Evolutionary conservation across 805 yeast genomes (phyloP).

Genomic region (Wickerhamiella sorbophila): DNA sequence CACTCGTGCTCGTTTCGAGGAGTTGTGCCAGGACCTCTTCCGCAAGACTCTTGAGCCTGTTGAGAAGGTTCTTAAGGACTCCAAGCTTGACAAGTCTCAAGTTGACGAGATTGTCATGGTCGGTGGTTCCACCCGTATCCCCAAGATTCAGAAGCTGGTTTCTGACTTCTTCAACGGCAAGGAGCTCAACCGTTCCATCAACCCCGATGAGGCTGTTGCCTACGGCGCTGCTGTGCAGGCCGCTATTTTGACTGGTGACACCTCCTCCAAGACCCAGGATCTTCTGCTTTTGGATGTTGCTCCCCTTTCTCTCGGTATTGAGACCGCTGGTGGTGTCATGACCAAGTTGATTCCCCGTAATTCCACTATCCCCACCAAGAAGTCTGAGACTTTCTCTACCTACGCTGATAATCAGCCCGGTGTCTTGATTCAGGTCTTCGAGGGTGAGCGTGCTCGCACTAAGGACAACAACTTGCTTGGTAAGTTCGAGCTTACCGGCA

Average conservation of each 20-base stretch:
- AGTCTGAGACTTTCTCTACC: constrained; percentile 92
- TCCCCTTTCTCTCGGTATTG: constrained; percentile 94
- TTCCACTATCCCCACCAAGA: constrained; percentile 95
- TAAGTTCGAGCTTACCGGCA: constrained; percentile 91
- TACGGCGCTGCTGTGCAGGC: constrained; percentile 99
- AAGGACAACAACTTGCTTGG: constrained; percentile 94
- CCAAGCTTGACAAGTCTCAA: constrained; percentile 78
- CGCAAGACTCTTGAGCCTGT: constrained; percentile 91
- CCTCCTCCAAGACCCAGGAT: constrained; percentile 92
- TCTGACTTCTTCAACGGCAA: constrained; percentile 95
- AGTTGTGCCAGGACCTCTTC: constrained; percentile 84
- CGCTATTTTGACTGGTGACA: constrained; percentile 90
- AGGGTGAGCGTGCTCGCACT: constrained; percentile 96
- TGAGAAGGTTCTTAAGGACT: constrained; percentile 83
- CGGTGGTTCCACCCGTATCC: constrained; percentile 98
- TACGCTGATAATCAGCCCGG: constrained; percentile 98
- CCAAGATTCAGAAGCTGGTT: constrained; percentile 88
- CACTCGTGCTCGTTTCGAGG: constrained; percentile 97
- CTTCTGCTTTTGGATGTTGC: constrained; percentile 90
- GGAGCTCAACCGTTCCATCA: constrained; percentile 91
- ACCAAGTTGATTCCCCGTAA: constrained; percentile 96
- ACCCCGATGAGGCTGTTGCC: constrained; percentile 98
- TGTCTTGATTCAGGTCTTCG: constrained; percentile 91
- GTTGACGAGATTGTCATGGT: constrained; percentile 88
- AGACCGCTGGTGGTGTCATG: constrained; percentile 99